These are phyloP conservation scores for Anethum foeniculum DNA, from an alignment of 140 eudicot species.

Conservation along the genomic window DNA sequence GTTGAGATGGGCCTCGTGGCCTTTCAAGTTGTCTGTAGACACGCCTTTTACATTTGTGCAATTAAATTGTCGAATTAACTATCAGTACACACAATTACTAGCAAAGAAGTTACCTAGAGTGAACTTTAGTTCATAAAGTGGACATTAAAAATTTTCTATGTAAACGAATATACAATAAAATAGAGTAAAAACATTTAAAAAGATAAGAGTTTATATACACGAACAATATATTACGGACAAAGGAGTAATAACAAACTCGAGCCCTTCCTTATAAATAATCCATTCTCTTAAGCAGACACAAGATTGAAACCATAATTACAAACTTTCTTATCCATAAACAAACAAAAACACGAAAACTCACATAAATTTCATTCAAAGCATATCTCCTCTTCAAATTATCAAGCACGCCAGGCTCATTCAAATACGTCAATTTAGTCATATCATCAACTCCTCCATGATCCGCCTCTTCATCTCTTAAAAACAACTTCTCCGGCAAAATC, in stretches of 20 bases:
- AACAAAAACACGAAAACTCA: slow-evolving; percentile 24
- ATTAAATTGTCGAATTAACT: not conserved
- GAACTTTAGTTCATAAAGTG: not conserved
- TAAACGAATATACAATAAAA: too few species aligned
- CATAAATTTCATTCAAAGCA: slow-evolving; percentile 88
- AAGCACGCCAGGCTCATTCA: slow-evolving; percentile 98
- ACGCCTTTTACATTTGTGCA: not conserved
- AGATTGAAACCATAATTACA: not conserved
- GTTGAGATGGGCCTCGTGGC: not conserved
- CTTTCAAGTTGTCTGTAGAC: not conserved
- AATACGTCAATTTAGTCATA: slow-evolving; percentile 92
- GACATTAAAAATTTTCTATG: not conserved
- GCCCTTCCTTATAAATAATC: not conserved
- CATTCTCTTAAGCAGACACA: not conserved
- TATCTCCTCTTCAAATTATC: slow-evolving; percentile 87
- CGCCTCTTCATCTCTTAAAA: slow-evolving; percentile 75
- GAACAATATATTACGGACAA: not conserved
- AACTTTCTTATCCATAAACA: not conserved
- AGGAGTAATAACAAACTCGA: not conserved
- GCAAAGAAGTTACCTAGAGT: not conserved
- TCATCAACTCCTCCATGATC: slow-evolving; percentile 99
- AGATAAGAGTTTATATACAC: not conserved
- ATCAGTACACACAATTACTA: not conserved
- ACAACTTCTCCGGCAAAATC: slow-evolving; percentile 54
- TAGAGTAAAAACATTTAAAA: too few species aligned